phyloP scores from a whole-genome alignment of 1,139 yeast genomes.

The Hyphopichia wangnamkhiaoensis region DNA sequence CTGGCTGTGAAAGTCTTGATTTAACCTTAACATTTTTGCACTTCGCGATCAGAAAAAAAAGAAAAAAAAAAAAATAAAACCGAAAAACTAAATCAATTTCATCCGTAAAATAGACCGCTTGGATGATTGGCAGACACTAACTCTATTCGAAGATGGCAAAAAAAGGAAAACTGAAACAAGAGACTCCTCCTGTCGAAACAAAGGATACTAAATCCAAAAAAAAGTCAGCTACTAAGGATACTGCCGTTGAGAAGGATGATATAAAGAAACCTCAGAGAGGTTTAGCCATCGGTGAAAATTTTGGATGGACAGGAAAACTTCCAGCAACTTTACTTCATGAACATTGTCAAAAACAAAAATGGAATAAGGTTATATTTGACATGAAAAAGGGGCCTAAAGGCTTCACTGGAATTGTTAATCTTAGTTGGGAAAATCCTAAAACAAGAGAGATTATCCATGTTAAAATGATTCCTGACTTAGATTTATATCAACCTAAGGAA shows the following conservation, averaged over 20 bases:
- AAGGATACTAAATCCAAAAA: conserved; percentile 1
- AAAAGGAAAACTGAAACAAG: conserved; percentile 5
- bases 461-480: conserved; percentile 60
- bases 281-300: conserved; percentile 46
- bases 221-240: background rate
- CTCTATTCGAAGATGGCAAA: too few relatives aligned
- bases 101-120: too few relatives aligned
- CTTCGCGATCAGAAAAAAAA: too few relatives aligned
- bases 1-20: too few relatives aligned
- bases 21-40: too few relatives aligned
- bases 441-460: conserved; percentile 66
- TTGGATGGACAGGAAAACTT: conserved; percentile 90
- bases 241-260: conserved; percentile 16
- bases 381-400: conserved; percentile 60
- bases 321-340: conserved; percentile 88
- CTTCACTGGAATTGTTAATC: conserved; percentile 56
- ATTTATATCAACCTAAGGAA: conserved; percentile 59
- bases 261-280: conserved; percentile 43
- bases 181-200: background rate
- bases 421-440: conserved; percentile 79
- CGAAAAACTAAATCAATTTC: too few relatives aligned
- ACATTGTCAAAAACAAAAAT: conserved; percentile 82
- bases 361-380: conserved; percentile 84
- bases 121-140: too few relatives aligned
- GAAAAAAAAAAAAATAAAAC: too few relatives aligned